Conservation (phyloP, 1,139 yeast genomes). For the Williopsis jadinii region DNA sequence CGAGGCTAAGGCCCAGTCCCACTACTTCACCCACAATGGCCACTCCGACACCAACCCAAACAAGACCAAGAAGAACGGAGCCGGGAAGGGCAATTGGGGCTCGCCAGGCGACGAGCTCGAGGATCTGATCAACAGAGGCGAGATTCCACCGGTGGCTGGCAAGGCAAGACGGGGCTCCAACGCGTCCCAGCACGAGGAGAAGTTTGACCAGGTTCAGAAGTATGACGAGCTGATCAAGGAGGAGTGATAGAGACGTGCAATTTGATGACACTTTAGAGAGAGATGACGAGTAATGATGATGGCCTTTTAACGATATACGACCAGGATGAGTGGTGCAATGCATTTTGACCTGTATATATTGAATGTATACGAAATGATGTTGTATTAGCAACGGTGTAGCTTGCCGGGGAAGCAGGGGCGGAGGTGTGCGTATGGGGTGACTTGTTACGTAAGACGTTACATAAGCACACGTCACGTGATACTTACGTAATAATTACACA, state of each 20-base stretch:
- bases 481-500: too few species aligned
- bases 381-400: not conserved
- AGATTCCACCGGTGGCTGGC: conserved; percentile 20
- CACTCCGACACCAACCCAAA: conserved; percentile 60
- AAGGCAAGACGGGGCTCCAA: conserved; percentile 42
- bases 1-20: conserved; percentile 53
- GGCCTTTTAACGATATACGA: not conserved
- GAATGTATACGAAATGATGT: not conserved
- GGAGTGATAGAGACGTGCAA: conserved; percentile 2
- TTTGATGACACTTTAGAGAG: not conserved
- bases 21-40: conserved; percentile 75
- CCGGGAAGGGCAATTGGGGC: conserved; percentile 79
- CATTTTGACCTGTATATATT: not conserved
- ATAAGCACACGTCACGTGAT: too few species aligned
- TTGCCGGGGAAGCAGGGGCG: too few species aligned
- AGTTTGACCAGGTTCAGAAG: conserved; percentile 25
- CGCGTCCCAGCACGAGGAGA: conserved; percentile 30
- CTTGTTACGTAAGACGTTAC: too few species aligned
- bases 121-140: conserved; percentile 38
- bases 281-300: not conserved
- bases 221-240: conserved; percentile 12
- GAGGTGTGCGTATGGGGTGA: too few species aligned
- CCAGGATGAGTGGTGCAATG: too few species aligned
- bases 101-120: conserved; percentile 58
- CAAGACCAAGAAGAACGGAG: conserved; percentile 74